Percentiles rank a stretch among this genome's conserved stretches.
Conservation (phyloP, 140 eudicot genomes). For the Stevia rebaudiana region DNA sequence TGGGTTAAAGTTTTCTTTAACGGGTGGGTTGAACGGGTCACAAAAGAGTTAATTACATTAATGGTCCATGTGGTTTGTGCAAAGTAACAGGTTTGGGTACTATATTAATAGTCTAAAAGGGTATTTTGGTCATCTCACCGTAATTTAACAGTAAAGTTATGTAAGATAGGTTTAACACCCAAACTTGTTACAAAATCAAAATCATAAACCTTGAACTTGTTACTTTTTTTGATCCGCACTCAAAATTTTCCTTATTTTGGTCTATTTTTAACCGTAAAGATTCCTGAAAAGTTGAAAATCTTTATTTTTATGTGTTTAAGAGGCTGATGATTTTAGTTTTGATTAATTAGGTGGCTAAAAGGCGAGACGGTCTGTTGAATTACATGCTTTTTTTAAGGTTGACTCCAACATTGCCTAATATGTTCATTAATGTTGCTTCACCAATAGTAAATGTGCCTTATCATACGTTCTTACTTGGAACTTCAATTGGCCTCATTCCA, state of each 20-base stretch:
- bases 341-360: conserved; percentile 56
- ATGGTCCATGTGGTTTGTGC: too few species aligned
- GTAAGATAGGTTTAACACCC: too few species aligned
- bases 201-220: too few species aligned
- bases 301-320: neutral
- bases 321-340: conserved; percentile 3
- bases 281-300: neutral
- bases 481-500: conserved; percentile 65
- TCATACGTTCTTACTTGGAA: conserved; percentile 64
- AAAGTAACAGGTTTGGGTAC: too few species aligned
- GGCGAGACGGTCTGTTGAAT: conserved; percentile 51
- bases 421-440: conserved; percentile 79
- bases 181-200: too few species aligned
- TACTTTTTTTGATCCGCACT: neutral
- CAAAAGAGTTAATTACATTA: too few species aligned
- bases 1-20: neutral
- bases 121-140: too few species aligned
- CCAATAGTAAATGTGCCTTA: conserved; percentile 81
- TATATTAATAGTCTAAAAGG: too few species aligned
- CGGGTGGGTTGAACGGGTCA: neutral
- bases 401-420: conserved; percentile 81
- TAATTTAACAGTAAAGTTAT: too few species aligned
- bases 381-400: conserved; percentile 81
- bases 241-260: neutral
- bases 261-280: neutral